A percentile compares a stretch with the other conserved stretches of the same genome.
Conservation (phyloP, 345 rosid species). For the Xanthoceras sorbifolium region DNA sequence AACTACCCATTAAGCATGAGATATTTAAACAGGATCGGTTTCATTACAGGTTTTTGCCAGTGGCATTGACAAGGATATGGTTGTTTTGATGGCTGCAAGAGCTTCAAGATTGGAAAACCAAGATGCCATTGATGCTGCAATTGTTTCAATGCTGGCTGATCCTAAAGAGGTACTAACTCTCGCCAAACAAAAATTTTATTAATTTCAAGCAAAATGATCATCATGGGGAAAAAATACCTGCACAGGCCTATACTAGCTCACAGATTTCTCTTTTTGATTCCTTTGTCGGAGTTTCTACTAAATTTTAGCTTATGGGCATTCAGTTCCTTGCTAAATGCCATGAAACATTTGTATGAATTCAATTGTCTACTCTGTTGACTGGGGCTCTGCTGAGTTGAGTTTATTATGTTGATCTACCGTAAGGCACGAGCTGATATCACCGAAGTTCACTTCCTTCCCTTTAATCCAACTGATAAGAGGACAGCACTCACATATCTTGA, state of each 20-base stretch:
- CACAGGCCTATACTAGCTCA: background rate
- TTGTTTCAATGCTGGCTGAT: constrained; percentile 82
- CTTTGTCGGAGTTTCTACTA: background rate
- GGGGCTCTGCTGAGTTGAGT: constrained; percentile 4
- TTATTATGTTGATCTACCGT: constrained; percentile 9
- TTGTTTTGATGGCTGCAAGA: constrained; percentile 87
- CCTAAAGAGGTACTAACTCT: constrained; percentile 70
- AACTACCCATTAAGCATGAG: background rate
- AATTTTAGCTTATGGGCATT: background rate
- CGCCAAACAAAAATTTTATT: background rate
- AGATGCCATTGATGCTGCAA: constrained; percentile 89
- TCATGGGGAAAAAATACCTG: background rate
- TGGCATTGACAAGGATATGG: constrained; percentile 65
- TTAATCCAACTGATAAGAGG: constrained; percentile 93
- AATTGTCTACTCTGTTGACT: constrained; percentile 3
- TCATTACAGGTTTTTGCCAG: constrained; percentile 57
- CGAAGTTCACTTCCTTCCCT: constrained; percentile 95
- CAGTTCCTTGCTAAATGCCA: background rate
- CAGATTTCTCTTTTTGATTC: background rate
- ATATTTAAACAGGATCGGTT: constrained; percentile 3
- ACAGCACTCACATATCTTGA: constrained; percentile 84
- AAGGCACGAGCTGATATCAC: constrained; percentile 86
- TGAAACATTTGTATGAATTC: background rate
- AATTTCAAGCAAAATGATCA: background rate
- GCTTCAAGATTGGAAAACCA: constrained; percentile 93